Conservation (phyloP, 768 basidiomycete species). For the Suillus variegatus region DNA sequence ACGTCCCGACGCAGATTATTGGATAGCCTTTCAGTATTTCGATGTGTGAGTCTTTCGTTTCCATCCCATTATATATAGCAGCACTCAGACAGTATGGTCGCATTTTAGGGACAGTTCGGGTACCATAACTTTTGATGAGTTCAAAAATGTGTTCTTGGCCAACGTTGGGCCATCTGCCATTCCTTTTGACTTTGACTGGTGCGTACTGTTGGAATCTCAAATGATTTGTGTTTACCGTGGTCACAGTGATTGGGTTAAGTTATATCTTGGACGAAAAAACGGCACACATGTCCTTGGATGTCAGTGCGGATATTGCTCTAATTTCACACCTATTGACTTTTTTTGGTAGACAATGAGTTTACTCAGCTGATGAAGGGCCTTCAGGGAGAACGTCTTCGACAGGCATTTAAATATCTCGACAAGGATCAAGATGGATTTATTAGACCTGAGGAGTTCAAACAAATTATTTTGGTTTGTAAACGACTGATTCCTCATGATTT, state of each 20-base stretch:
- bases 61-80: neutral
- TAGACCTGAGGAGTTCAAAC: slow-evolving; percentile 89
- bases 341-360: slow-evolving; percentile 81
- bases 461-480: slow-evolving; percentile 80
- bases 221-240: neutral
- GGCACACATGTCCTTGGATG: slow-evolving; percentile 91
- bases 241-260: slow-evolving; percentile 87
- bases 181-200: slow-evolving; percentile 96
- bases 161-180: slow-evolving; percentile 79
- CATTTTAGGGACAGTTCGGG: slow-evolving; percentile 80
- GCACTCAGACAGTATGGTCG: slow-evolving; percentile 13
- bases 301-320: slow-evolving; percentile 39
- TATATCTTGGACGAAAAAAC: slow-evolving; percentile 93
- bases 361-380: slow-evolving; percentile 98
- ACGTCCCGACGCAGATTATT: slow-evolving; percentile 95
- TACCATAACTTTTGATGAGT: slow-evolving; percentile 90
- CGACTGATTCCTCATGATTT: neutral
- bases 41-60: slow-evolving; percentile 70
- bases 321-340: slow-evolving; percentile 5
- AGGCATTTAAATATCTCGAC: slow-evolving; percentile 93
- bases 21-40: slow-evolving; percentile 95
- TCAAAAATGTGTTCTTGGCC: slow-evolving; percentile 87
- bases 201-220: slow-evolving; percentile 17
- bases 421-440: slow-evolving; percentile 92
- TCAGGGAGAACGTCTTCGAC: slow-evolving; percentile 95